Conservation (phyloP, 75 land plant species). For the Sequoiadendron giganteum region DNA sequence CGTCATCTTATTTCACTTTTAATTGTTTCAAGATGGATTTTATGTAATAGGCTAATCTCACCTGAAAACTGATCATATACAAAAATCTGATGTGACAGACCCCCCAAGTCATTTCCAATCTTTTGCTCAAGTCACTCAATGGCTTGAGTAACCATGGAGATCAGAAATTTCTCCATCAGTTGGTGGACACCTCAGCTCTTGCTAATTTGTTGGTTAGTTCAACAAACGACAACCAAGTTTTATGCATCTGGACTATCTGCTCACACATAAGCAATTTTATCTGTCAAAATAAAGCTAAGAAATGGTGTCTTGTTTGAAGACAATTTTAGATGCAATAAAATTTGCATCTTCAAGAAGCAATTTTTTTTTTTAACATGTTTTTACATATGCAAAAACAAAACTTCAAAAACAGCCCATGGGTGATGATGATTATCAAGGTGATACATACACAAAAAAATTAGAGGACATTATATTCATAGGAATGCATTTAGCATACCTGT, state of each 20-base stretch:
- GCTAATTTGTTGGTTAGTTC: constrained; percentile 27
- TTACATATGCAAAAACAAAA: background rate
- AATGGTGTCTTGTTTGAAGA: background rate
- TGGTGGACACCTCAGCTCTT: constrained; percentile 18
- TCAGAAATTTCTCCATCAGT: constrained; percentile 10
- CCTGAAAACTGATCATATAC: background rate
- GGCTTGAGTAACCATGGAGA: background rate
- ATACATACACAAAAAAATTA: background rate
- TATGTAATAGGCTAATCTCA: background rate
- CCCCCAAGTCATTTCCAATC: background rate
- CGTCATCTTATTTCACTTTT: background rate
- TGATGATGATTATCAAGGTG: background rate
- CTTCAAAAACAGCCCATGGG: background rate
- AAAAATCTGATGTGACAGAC: background rate
- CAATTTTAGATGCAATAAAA: background rate
- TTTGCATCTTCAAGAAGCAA: background rate
- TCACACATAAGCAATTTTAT: background rate
- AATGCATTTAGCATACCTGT: background rate
- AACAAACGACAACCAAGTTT: constrained; percentile 33
- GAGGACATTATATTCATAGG: background rate
- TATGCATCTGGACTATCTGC: constrained; percentile 28
- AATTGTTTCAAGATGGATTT: background rate
- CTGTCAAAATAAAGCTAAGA: background rate
- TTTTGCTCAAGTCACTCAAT: background rate
- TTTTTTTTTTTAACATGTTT: background rate